Evolutionary conservation across 495 filamentous ascomycete species (phyloP).

Genomic region (Aspergillus biplanus): DNA sequence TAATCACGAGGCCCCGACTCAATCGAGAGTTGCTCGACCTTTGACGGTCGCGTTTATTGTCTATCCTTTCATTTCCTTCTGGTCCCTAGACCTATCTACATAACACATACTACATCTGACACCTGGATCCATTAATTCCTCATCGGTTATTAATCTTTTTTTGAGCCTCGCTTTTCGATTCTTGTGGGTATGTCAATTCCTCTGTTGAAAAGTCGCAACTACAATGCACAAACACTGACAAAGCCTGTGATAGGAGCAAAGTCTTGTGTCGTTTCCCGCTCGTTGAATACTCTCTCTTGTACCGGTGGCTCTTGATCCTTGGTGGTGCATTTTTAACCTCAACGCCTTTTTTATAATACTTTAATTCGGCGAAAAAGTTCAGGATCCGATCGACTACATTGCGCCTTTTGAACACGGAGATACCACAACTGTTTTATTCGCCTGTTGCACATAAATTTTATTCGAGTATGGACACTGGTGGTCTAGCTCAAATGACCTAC

Average conservation of each 20-base stretch:
- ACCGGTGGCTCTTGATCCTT: constrained; percentile 22
- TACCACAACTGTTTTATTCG: constrained; percentile 27
- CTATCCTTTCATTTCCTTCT: constrained; percentile 18
- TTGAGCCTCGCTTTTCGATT: constrained; percentile 20
- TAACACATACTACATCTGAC: constrained; percentile 20
- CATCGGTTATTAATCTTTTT: constrained; percentile 21
- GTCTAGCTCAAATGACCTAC: constrained; percentile 99
- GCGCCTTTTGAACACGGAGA: constrained; percentile 20
- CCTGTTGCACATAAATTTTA: constrained; percentile 43
- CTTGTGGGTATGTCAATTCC: constrained; percentile 17
- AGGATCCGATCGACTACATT: constrained; percentile 39
- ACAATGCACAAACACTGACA: constrained; percentile 20
- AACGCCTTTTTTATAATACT: constrained; percentile 36
- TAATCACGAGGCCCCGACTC: constrained; percentile 7
- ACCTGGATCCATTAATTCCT: constrained; percentile 19
- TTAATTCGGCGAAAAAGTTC: constrained; percentile 37
- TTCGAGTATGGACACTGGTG: constrained; percentile 95
- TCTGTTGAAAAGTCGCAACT: background rate
- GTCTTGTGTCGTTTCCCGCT: constrained; percentile 20
- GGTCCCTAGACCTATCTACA: constrained; percentile 8
- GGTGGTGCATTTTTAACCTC: constrained; percentile 24
- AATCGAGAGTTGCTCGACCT: constrained; percentile 15
- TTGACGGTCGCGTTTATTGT: constrained; percentile 30
- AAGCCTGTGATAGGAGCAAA: constrained; percentile 23
- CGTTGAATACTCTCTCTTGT: constrained; percentile 23